These are phyloP conservation scores for Coccomyxa sp. DNA, from an alignment of 139 green algal genomes.

Conservation along the genomic window DNA sequence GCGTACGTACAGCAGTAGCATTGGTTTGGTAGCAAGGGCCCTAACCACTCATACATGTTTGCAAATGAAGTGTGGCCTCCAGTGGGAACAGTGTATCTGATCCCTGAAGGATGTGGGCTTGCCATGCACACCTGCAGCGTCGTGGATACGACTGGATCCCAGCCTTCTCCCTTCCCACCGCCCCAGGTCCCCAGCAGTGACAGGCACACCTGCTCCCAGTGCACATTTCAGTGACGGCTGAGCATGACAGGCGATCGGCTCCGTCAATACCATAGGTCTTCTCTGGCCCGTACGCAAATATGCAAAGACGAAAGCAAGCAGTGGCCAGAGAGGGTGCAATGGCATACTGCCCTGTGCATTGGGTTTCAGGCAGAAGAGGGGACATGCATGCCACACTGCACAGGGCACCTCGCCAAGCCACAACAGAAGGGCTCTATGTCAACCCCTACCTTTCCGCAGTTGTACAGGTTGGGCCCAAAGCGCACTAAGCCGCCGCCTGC, in stretches of 20 bases:
- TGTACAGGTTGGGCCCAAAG: conserved; percentile 67
- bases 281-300: too few species aligned
- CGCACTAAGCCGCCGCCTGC: not conserved
- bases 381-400: too few species aligned
- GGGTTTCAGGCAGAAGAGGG: too few species aligned
- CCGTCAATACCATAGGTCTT: too few species aligned
- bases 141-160: conserved; percentile 46
- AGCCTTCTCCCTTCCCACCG: conserved; percentile 34
- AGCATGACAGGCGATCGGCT: too few species aligned
- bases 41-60: not conserved
- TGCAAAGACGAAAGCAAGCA: too few species aligned
- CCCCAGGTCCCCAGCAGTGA: conserved; percentile 65
- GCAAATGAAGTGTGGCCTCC: not conserved
- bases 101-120: not conserved
- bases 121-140: conserved; percentile 48
- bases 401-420: too few species aligned
- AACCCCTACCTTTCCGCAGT: conserved; percentile 54
- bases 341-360: too few species aligned
- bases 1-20: not conserved
- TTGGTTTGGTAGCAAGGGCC: not conserved
- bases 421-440: too few species aligned
- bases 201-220: too few species aligned
- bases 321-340: too few species aligned
- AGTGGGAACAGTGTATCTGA: not conserved
- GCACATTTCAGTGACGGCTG: too few species aligned